A percentile compares a stretch with the other conserved stretches of the same genome.
Conservation (phyloP, 441 rosid species). For the Adansonia rubrostipa region DNA sequence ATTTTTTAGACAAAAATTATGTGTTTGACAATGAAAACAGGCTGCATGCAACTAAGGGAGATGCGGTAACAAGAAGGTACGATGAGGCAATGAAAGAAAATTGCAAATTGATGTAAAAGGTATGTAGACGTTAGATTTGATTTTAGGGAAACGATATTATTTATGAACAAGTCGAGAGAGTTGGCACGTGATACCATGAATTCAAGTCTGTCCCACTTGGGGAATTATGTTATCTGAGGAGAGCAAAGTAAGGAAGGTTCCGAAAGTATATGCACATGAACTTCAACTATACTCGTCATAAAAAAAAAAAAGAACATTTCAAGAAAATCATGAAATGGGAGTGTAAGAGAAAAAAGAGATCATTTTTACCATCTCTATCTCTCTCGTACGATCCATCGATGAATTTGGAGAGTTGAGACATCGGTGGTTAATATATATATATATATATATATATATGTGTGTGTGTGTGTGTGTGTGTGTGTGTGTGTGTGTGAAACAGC, state of each 20-base stretch:
- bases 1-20: conserved; percentile 7
- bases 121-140: neutral
- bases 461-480: neutral
- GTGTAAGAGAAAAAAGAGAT: neutral
- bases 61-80: conserved; percentile 7
- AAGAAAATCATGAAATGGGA: neutral
- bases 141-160: neutral
- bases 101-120: neutral
- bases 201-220: conserved; percentile 27
- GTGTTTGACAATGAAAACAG: conserved; percentile 24
- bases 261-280: conserved; percentile 6
- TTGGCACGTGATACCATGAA: conserved; percentile 32
- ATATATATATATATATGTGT: neutral
- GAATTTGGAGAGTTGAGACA: neutral
- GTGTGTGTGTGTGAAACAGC: conserved; percentile 29
- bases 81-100: neutral
- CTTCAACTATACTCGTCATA: conserved; percentile 24
- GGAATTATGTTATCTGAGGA: neutral
- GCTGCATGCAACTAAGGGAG: conserved; percentile 21
- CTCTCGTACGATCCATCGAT: neutral
- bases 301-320: neutral
- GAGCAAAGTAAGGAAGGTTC: conserved; percentile 21
- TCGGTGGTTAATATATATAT: neutral
- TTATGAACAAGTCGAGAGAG: neutral
- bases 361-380: neutral